Percentiles rank a stretch among this genome's conserved stretches.
Evolutionary conservation across 2,329 filamentous ascomycete genomes (phyloP).

Genomic region (Cryphonectria parasitica): DNA sequence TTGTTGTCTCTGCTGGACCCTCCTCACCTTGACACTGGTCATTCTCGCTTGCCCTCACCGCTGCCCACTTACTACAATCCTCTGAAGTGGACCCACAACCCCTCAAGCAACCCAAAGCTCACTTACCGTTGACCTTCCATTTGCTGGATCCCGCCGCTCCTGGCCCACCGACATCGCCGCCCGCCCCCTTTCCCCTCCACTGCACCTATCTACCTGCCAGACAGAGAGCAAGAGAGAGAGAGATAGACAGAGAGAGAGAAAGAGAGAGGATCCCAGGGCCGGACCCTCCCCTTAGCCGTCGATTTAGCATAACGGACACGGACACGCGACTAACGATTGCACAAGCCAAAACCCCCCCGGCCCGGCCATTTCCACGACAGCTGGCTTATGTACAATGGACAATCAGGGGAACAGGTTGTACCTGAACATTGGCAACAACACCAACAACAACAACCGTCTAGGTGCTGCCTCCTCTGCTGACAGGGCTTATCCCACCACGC

Average conservation of each 20-base stretch:
- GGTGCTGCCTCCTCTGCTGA: constrained; percentile 59
- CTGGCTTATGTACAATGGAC: constrained; percentile 49
- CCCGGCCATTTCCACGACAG: constrained; percentile 27
- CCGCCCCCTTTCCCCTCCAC: constrained; percentile 27
- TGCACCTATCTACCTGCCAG: constrained; percentile 16
- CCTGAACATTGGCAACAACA: constrained; percentile 70
- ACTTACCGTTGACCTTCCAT: constrained; percentile 15
- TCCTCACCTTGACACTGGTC: constrained; percentile 9
- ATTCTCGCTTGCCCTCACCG: constrained; percentile 26
- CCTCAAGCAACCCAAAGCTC: constrained; percentile 13
- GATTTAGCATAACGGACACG: constrained; percentile 11
- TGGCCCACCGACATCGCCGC: constrained; percentile 24
- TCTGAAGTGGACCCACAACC: constrained; percentile 19
- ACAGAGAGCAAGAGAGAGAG: constrained; percentile 4
- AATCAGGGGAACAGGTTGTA: constrained; percentile 64
- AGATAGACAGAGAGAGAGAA: too few relatives aligned
- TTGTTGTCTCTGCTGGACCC: not conserved
- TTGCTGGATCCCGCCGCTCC: constrained; percentile 20
- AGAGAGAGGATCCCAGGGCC: constrained; percentile 4
- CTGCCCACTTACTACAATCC: constrained; percentile 16
- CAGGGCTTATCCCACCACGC: constrained; percentile 81
- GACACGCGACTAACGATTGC: constrained; percentile 23
- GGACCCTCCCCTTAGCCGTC: constrained; percentile 26
- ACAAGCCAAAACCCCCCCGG: constrained; percentile 23
- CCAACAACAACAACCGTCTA: constrained; percentile 68